Evolutionary conservation across 2,329 filamentous ascomycete species (phyloP).

Genomic region (Lachnellula cervina): DNA sequence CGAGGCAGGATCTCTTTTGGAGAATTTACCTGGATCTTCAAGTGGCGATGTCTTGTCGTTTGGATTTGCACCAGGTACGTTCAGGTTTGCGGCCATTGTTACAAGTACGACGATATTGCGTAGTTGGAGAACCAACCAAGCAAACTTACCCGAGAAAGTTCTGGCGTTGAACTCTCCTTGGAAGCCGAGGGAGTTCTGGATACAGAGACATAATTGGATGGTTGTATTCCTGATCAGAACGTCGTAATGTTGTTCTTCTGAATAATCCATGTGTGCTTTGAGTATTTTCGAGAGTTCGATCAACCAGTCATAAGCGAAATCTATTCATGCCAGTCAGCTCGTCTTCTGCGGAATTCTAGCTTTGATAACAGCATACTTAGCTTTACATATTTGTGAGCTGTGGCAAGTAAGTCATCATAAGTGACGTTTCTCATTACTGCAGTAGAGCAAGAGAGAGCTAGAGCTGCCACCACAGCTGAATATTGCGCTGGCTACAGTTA

Average conservation of each 20-base stretch:
- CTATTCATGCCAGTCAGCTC: slow-evolving; percentile 34
- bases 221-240: slow-evolving; percentile 66
- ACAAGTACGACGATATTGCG: slow-evolving; percentile 65
- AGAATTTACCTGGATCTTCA: slow-evolving; percentile 54
- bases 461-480: slow-evolving; percentile 54
- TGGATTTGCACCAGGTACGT: slow-evolving; percentile 37
- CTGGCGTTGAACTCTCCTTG: slow-evolving; percentile 57
- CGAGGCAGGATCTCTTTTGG: background rate
- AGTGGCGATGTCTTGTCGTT: slow-evolving; percentile 54
- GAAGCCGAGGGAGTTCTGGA: slow-evolving; percentile 75
- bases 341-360: background rate
- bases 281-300: slow-evolving; percentile 64
- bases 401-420: slow-evolving; percentile 68
- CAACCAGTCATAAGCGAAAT: slow-evolving; percentile 58
- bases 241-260: slow-evolving; percentile 67
- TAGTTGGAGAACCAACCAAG: slow-evolving; percentile 69
- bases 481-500: slow-evolving; percentile 43
- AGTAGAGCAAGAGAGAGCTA: slow-evolving; percentile 50
- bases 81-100: slow-evolving; percentile 54
- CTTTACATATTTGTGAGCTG: slow-evolving; percentile 41
- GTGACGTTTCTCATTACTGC: slow-evolving; percentile 44
- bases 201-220: slow-evolving; percentile 71
- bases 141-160: slow-evolving; percentile 65
- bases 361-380: slow-evolving; percentile 19
- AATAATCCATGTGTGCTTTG: slow-evolving; percentile 74